These are phyloP conservation scores for Backusella psychrophila DNA, from an alignment of 192 early-diverging fungal species.

Conservation along the genomic window DNA sequence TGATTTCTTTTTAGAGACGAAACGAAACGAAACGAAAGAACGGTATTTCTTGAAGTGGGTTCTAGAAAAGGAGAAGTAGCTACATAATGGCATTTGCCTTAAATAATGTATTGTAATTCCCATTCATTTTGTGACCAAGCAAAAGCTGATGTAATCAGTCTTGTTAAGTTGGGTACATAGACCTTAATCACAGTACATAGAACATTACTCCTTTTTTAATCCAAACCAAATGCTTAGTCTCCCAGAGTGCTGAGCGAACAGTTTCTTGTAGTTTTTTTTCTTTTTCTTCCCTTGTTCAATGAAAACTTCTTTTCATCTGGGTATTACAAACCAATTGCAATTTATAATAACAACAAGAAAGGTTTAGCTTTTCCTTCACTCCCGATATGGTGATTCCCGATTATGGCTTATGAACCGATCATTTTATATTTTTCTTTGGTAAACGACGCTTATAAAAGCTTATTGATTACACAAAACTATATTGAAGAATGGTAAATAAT, in stretches of 20 bases:
- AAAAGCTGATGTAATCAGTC: too few species aligned
- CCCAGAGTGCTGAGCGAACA: neutral
- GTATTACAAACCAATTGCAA: neutral
- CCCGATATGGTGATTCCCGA: neutral
- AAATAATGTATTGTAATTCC: too few species aligned
- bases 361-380: neutral
- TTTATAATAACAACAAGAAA: neutral
- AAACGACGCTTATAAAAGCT: neutral
- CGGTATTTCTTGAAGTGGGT: too few species aligned
- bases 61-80: neutral
- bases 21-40: neutral
- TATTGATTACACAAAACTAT: neutral
- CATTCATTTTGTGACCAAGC: neutral
- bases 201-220: neutral
- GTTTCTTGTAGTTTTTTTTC: neutral
- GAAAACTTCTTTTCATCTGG: neutral
- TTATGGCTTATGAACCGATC: neutral
- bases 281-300: neutral
- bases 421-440: neutral
- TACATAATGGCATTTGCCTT: too few species aligned
- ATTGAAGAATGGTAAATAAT: neutral
- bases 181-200: neutral
- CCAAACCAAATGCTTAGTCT: neutral
- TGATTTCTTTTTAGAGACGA: neutral
- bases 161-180: too few species aligned